Conservation (phyloP, 768 basidiomycete genomes). For the Pulveroboletus sp. region DNA sequence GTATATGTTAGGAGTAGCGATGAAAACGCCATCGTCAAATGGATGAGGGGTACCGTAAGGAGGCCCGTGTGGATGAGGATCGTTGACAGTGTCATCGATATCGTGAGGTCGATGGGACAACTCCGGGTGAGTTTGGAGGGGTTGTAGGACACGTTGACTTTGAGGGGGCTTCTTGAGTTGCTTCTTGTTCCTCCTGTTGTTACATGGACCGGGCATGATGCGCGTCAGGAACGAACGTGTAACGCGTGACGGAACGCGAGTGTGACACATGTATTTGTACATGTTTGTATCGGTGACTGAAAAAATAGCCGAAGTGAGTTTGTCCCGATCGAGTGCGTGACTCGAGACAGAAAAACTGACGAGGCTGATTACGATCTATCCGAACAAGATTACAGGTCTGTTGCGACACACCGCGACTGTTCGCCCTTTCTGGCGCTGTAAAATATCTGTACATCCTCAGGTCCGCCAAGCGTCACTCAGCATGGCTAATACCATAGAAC, state of each 20-base stretch:
- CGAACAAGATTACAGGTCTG: constrained; percentile 24
- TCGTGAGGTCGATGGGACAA: not conserved
- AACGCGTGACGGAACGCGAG: constrained; percentile 30
- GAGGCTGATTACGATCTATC: constrained; percentile 23
- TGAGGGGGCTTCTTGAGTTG: constrained; percentile 21
- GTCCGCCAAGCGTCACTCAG: constrained; percentile 12
- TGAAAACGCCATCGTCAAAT: constrained; percentile 16
- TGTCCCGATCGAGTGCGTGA: constrained; percentile 14
- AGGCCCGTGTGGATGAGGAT: constrained; percentile 6
- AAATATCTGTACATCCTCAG: constrained; percentile 22
- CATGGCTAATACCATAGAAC: constrained; percentile 64
- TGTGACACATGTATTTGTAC: constrained; percentile 24
- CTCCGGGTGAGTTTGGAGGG: not conserved
- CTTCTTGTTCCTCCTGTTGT: constrained; percentile 45
- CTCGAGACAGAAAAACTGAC: constrained; percentile 14
- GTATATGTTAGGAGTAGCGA: constrained; percentile 57
- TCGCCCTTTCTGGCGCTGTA: constrained; percentile 32
- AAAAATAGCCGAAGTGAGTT: constrained; percentile 5
- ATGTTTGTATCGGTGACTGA: constrained; percentile 13
- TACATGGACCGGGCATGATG: constrained; percentile 61
- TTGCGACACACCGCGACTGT: constrained; percentile 15
- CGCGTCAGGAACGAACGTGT: constrained; percentile 14
- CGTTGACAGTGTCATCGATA: constrained; percentile 4
- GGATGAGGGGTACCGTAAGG: constrained; percentile 1
- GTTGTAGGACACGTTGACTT: not conserved